phyloP scores from a whole-genome alignment of 2,329 filamentous ascomycete genomes.

The Arachnopeziza araneosa region DNA sequence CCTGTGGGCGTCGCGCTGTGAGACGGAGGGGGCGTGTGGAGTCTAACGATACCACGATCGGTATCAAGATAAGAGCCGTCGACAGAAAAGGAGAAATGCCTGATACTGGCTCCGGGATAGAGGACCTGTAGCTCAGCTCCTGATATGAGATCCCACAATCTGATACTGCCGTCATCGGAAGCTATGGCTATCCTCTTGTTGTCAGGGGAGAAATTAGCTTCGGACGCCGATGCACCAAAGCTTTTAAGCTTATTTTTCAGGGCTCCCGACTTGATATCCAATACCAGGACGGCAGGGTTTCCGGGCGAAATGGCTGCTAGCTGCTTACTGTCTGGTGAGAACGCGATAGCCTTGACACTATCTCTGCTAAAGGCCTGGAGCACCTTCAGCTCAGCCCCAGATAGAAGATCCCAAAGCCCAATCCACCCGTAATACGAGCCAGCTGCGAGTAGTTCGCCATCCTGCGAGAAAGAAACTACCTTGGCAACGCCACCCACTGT shows the following conservation, averaged over 20 bases:
- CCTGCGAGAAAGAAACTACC: slow-evolving; percentile 2
- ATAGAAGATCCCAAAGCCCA: neutral
- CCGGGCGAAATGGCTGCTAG: neutral
- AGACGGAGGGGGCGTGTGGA: neutral
- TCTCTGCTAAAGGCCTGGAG: neutral
- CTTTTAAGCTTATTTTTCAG: neutral
- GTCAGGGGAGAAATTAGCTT: neutral
- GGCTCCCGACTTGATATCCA: slow-evolving; percentile 1
- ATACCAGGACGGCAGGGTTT: neutral
- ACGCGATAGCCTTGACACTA: neutral
- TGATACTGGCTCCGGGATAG: neutral
- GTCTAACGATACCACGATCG: neutral
- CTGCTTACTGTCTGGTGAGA: neutral
- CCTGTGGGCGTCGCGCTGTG: neutral
- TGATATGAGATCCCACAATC: slow-evolving; percentile 40
- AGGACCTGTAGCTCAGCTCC: neutral
- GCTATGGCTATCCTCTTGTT: neutral
- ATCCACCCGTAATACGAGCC: slow-evolving; percentile 3
- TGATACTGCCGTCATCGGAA: slow-evolving; percentile 49
- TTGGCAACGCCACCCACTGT: neutral
- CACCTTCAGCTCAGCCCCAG: neutral
- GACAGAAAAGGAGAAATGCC: neutral
- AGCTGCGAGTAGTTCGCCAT: slow-evolving; percentile 8
- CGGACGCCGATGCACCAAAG: neutral
- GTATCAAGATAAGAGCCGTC: neutral